These are phyloP conservation scores for Bombardia bombarda DNA, from an alignment of 495 filamentous ascomycete genomes.

Conservation along the genomic window DNA sequence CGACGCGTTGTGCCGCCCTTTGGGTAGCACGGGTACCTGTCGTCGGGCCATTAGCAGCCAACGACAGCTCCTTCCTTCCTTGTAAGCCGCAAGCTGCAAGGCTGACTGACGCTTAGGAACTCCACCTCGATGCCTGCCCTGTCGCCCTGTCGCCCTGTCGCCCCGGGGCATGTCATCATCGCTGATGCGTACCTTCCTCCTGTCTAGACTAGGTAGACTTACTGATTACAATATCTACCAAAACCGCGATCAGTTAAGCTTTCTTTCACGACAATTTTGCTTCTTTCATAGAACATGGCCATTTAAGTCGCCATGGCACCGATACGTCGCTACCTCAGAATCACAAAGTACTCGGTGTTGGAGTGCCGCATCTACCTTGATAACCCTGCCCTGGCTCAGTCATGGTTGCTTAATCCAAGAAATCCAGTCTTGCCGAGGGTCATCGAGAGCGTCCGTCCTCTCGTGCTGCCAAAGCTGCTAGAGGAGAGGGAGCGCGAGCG, in stretches of 20 bases:
- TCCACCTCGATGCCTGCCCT: no score
- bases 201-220: neutral
- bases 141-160: no score
- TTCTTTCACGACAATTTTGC: neutral
- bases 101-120: no score
- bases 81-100: constrained; percentile 12
- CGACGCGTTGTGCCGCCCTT: no score
- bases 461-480: constrained; percentile 80
- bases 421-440: constrained; percentile 70
- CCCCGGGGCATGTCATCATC: no score
- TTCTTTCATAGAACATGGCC: no score
- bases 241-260: neutral
- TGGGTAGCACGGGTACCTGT: no score
- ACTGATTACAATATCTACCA: neutral
- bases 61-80: no score
- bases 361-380: constrained; percentile 95
- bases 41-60: no score
- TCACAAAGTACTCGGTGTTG: constrained; percentile 82
- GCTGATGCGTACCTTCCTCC: no score
- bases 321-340: constrained; percentile 73
- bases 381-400: constrained; percentile 65
- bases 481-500: constrained; percentile 71
- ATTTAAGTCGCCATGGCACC: constrained; percentile 57
- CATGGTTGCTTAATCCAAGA: constrained; percentile 73
- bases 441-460: constrained; percentile 71